Conservation (phyloP, 306 rosid genomes). For the Rosa persica region DNA sequence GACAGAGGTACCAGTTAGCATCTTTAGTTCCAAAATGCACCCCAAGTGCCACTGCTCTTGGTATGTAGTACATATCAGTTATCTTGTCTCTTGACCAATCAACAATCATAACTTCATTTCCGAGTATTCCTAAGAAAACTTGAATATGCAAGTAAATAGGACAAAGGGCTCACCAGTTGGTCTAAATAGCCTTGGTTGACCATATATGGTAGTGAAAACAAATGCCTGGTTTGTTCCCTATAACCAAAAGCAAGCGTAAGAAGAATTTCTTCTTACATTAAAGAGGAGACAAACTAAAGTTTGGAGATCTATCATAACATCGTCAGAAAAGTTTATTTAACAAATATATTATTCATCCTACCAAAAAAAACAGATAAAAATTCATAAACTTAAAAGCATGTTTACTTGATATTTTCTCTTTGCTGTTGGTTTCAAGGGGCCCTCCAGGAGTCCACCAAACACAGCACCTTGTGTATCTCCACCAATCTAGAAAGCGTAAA, state of each 20-base stretch:
- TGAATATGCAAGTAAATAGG: slow-evolving; percentile 12
- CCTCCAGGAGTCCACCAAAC: slow-evolving; percentile 87
- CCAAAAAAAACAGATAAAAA: neutral
- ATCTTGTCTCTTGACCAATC: neutral
- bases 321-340: slow-evolving; percentile 8
- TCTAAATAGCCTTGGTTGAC: slow-evolving; percentile 90
- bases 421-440: slow-evolving; percentile 79
- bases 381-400: slow-evolving; percentile 8
- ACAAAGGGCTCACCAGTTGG: slow-evolving; percentile 78
- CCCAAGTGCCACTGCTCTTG: neutral
- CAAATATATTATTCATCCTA: neutral
- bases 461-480: slow-evolving; percentile 92
- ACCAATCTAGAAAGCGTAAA: slow-evolving; percentile 57
- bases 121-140: slow-evolving; percentile 18
- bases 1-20: neutral
- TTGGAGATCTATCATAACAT: neutral
- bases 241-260: slow-evolving; percentile 12
- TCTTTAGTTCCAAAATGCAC: neutral
- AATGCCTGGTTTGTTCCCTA: slow-evolving; percentile 89
- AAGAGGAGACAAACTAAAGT: slow-evolving; percentile 11
- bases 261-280: neutral
- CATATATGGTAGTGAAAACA: slow-evolving; percentile 89
- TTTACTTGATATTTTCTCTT: slow-evolving; percentile 88
- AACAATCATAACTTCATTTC: neutral
- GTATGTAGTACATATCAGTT: neutral